phyloP scores from a whole-genome alignment of 2,329 filamentous ascomycete genomes.

The Ceratocystis lukuohia region DNA sequence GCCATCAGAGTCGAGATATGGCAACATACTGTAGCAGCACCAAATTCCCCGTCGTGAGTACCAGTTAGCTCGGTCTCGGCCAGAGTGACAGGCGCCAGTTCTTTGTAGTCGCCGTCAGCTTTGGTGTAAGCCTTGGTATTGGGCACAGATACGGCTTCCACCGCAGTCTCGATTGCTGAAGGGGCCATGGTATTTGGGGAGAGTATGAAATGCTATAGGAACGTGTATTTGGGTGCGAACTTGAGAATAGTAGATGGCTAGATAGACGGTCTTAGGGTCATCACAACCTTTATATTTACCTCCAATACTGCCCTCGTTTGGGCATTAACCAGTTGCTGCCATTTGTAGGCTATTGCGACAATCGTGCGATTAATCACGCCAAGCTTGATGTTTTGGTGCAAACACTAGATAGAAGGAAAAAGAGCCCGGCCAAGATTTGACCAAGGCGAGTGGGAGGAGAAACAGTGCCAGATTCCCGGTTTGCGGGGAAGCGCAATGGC shows the following conservation, averaged over 20 bases:
- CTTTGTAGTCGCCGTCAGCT: constrained; percentile 18
- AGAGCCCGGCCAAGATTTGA: not conserved
- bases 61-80: constrained; percentile 18
- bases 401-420: not conserved
- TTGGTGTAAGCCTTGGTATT: constrained; percentile 12
- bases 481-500: not conserved
- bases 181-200: constrained; percentile 11
- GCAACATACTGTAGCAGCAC: constrained; percentile 14
- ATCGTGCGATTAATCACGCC: not conserved
- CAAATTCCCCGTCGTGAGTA: constrained; percentile 13
- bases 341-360: not conserved
- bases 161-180: constrained; percentile 14
- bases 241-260: not conserved
- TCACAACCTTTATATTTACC: not conserved
- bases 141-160: not conserved
- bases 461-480: not conserved
- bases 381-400: not conserved
- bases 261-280: not conserved
- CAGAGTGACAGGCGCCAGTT: constrained; percentile 13
- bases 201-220: not conserved
- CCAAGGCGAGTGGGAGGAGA: not conserved
- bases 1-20: not conserved
- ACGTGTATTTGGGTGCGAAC: not conserved
- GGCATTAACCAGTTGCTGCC: not conserved
- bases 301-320: not conserved